Conservation (phyloP, 768 basidiomycete species). For the Cyclocybe cylindracea region DNA sequence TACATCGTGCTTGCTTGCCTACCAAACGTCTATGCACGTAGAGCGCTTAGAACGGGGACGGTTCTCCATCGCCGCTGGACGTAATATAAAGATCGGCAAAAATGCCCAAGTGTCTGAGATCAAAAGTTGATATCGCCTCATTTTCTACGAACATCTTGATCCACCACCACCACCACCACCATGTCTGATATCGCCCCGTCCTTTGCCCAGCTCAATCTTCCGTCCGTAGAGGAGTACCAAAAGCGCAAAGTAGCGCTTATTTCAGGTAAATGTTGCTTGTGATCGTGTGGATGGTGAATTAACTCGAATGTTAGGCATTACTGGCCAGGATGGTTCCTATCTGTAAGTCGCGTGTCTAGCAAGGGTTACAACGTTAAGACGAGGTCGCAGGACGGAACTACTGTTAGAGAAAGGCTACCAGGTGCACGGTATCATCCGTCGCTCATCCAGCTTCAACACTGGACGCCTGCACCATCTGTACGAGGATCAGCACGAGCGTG, state of each 20-base stretch:
- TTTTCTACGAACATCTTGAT: slow-evolving; percentile 2
- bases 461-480: slow-evolving; percentile 93
- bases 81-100: too few species aligned
- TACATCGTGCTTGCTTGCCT: too few species aligned
- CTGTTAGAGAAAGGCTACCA: slow-evolving; percentile 86
- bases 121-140: too few species aligned
- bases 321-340: slow-evolving; percentile 96
- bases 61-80: too few species aligned
- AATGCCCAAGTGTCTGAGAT: too few species aligned
- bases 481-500: slow-evolving; percentile 90
- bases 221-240: slow-evolving; percentile 78
- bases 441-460: slow-evolving; percentile 98
- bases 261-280: slow-evolving; percentile 55
- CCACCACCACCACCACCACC: slow-evolving; percentile 22
- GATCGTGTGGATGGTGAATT: slow-evolving; percentile 9
- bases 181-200: slow-evolving; percentile 48
- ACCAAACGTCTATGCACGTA: too few species aligned
- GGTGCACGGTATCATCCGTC: slow-evolving; percentile 94
- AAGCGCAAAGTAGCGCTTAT: slow-evolving; percentile 94
- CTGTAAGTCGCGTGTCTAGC: slow-evolving; percentile 52
- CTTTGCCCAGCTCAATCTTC: slow-evolving; percentile 58
- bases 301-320: slow-evolving; percentile 63
- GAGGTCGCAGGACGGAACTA: slow-evolving; percentile 66
- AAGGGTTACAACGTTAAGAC: not conserved
- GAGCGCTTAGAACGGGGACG: too few species aligned